phyloP scores from a whole-genome alignment of 305 asterid genomes.

The Ilex paraguariensis region DNA sequence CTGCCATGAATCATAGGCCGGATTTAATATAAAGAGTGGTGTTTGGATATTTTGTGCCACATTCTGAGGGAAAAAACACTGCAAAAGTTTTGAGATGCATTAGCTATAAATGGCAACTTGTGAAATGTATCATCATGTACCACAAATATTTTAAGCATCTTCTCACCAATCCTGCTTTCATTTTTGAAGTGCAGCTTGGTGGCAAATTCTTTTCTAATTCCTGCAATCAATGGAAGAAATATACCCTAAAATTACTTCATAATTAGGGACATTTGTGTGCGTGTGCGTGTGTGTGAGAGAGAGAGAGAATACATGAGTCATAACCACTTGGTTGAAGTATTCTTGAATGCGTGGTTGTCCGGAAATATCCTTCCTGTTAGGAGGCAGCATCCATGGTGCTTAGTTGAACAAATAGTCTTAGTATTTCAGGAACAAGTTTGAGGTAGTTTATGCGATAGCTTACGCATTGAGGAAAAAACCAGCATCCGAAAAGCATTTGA shows the following conservation, averaged over 20 bases:
- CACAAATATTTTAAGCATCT: not conserved
- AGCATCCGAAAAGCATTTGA: slow-evolving; percentile 40
- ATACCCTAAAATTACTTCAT: too few relatives aligned
- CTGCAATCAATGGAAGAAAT: too few relatives aligned
- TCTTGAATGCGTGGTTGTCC: not conserved
- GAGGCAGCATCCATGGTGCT: not conserved
- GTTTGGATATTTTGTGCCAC: not conserved
- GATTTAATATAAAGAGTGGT: not conserved
- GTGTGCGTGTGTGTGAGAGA: not conserved
- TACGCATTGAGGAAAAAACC: slow-evolving; percentile 39
- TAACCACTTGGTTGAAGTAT: not conserved
- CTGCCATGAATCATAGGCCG: not conserved
- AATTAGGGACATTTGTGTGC: too few relatives aligned
- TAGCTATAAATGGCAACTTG: not conserved
- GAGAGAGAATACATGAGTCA: not conserved
- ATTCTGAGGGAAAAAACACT: not conserved
- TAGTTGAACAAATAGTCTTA: not conserved
- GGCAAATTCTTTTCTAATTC: not conserved
- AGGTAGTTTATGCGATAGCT: not conserved
- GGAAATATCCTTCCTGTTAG: not conserved
- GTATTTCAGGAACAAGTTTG: not conserved
- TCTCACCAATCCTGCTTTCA: not conserved
- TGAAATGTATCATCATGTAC: too few relatives aligned
- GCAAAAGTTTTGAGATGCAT: not conserved
- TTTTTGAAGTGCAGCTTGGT: not conserved